Percentiles rank a stretch among this genome's conserved stretches.
Evolutionary conservation across 2,329 filamentous ascomycete species (phyloP).

Genomic region (Ceratocystis cacaofunesta): DNA sequence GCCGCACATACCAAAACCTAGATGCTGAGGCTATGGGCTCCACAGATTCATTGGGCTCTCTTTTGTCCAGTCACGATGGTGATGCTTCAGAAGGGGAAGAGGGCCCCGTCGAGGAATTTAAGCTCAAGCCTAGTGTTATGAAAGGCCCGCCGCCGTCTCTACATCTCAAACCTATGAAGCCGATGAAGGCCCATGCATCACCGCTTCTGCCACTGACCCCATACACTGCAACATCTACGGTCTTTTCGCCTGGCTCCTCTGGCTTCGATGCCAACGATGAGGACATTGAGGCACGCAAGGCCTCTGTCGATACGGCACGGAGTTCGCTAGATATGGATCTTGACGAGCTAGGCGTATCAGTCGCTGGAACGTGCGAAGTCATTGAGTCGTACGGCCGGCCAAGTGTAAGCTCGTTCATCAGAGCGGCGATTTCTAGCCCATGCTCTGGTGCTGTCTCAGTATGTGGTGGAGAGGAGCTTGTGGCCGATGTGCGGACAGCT

Average conservation of each 20-base stretch:
- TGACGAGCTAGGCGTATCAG: slow-evolving; percentile 9
- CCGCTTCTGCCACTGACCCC: slow-evolving; percentile 5
- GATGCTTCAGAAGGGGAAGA: slow-evolving; percentile 10
- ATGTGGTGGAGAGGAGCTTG: slow-evolving; percentile 42
- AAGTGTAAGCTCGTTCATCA: slow-evolving; percentile 27
- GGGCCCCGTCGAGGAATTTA: neutral
- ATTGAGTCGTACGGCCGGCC: slow-evolving; percentile 15
- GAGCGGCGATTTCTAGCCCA: slow-evolving; percentile 33
- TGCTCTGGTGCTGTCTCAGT: slow-evolving; percentile 39
- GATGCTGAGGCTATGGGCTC: slow-evolving; percentile 6
- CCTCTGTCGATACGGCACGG: slow-evolving; percentile 9
- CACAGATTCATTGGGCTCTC: slow-evolving; percentile 11
- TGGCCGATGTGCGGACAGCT: slow-evolving; percentile 38
- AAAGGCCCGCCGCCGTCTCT: slow-evolving; percentile 12
- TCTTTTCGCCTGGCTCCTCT: slow-evolving; percentile 13
- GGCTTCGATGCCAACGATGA: slow-evolving; percentile 8
- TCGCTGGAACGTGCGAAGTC: neutral
- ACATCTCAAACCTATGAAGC: slow-evolving; percentile 10
- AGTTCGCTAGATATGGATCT: slow-evolving; percentile 13
- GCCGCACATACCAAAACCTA: slow-evolving; percentile 11
- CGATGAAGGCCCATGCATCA: slow-evolving; percentile 5
- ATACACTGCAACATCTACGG: slow-evolving; percentile 13
- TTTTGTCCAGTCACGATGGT: slow-evolving; percentile 6
- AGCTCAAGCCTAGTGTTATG: neutral
- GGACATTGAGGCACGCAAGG: slow-evolving; percentile 9